phyloP scores from a whole-genome alignment of 768 basidiomycete genomes.

The Tricholoma sp. region DNA sequence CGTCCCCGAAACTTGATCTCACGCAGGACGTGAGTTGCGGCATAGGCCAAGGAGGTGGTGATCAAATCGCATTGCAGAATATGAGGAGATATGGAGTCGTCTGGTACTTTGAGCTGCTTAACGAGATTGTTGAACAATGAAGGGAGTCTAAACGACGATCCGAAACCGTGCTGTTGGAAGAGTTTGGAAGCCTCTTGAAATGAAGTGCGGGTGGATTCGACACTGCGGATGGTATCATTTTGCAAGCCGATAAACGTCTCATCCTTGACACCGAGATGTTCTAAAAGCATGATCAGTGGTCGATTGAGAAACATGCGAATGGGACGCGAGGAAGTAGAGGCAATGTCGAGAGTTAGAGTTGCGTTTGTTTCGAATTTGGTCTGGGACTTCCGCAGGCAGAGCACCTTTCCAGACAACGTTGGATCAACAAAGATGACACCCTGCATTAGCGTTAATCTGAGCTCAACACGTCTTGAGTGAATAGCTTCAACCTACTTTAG shows the following conservation, averaged over 20 bases:
- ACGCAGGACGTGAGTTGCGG: slow-evolving; percentile 41
- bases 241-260: slow-evolving; percentile 34
- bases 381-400: slow-evolving; percentile 41
- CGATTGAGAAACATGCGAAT: slow-evolving; percentile 40
- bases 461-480: neutral
- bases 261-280: slow-evolving; percentile 33
- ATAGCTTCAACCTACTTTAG: slow-evolving; percentile 14
- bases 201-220: slow-evolving; percentile 27
- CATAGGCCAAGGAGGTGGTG: slow-evolving; percentile 29
- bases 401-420: slow-evolving; percentile 24
- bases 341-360: slow-evolving; percentile 40
- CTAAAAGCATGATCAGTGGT: slow-evolving; percentile 44
- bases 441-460: slow-evolving; percentile 11
- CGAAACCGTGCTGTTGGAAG: slow-evolving; percentile 39
- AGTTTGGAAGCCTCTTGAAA: slow-evolving; percentile 31
- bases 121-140: slow-evolving; percentile 35
- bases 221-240: slow-evolving; percentile 28
- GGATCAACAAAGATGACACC: slow-evolving; percentile 44
- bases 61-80: slow-evolving; percentile 31
- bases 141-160: slow-evolving; percentile 38
- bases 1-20: slow-evolving; percentile 48
- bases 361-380: slow-evolving; percentile 40
- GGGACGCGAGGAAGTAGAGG: slow-evolving; percentile 39
- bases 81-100: slow-evolving; percentile 15
- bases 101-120: slow-evolving; percentile 21